Percentiles rank a stretch among this genome's conserved stretches.
phyloP scores from a whole-genome alignment of 2,329 filamentous ascomycete species.

The Xylaria sp. region DNA sequence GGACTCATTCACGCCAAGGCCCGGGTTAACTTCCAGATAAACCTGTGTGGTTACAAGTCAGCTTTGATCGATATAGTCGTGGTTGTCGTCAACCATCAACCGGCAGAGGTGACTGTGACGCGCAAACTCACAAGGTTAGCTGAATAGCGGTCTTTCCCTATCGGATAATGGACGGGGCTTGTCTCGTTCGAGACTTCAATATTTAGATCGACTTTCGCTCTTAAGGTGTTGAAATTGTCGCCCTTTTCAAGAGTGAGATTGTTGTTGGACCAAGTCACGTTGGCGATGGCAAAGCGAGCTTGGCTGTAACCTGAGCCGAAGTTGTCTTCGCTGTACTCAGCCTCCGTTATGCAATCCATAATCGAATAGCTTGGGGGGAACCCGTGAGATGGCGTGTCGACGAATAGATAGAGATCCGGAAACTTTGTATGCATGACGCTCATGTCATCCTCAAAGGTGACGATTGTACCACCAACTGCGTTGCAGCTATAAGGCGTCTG shows the following conservation, averaged over 20 bases:
- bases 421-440: slow-evolving; percentile 31
- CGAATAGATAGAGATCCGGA: slow-evolving; percentile 29
- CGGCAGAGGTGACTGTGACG: not conserved
- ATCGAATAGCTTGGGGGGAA: slow-evolving; percentile 31
- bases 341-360: slow-evolving; percentile 23
- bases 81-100: not conserved
- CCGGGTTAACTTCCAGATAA: slow-evolving; percentile 30
- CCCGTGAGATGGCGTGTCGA: slow-evolving; percentile 35
- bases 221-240: slow-evolving; percentile 30
- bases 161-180: slow-evolving; percentile 32
- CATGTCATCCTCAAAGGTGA: slow-evolving; percentile 32
- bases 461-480: slow-evolving; percentile 26
- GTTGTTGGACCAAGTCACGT: slow-evolving; percentile 31
- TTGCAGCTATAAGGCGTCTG: slow-evolving; percentile 32
- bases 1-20: slow-evolving; percentile 27
- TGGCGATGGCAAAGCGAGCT: slow-evolving; percentile 32
- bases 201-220: slow-evolving; percentile 25
- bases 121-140: slow-evolving; percentile 27
- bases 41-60: slow-evolving; percentile 14
- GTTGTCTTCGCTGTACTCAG: slow-evolving; percentile 29
- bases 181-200: slow-evolving; percentile 31
- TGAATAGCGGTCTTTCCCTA: slow-evolving; percentile 30
- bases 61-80: not conserved
- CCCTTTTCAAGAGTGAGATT: slow-evolving; percentile 33
- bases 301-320: slow-evolving; percentile 28